Conservation (phyloP, 2,329 filamentous ascomycete species). For the Neonectria sp. region DNA sequence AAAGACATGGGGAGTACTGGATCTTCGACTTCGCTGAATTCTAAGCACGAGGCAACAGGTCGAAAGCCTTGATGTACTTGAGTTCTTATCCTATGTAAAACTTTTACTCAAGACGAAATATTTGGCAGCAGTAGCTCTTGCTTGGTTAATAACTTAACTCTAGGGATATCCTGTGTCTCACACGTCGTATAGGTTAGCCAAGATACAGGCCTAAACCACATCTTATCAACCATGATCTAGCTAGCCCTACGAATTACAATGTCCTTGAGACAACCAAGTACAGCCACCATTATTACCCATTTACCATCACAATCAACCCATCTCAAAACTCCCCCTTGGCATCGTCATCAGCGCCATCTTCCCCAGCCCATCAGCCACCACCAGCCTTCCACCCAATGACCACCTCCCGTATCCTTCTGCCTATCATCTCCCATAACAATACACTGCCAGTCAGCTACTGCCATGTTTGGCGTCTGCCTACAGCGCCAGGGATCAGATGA, state of each 20-base stretch:
- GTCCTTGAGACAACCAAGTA: not conserved
- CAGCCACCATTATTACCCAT: not conserved
- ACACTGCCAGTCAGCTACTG: not conserved
- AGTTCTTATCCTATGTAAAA: too few species aligned
- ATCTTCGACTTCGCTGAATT: too few species aligned
- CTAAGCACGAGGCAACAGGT: too few species aligned
- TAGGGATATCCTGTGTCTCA: too few species aligned
- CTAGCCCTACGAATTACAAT: not conserved
- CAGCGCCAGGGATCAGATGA: not conserved
- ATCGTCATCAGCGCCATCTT: not conserved
- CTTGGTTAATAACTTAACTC: not conserved
- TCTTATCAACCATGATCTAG: not conserved
- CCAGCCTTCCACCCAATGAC: constrained; percentile 46
- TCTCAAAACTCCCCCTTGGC: not conserved
- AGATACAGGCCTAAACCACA: not conserved
- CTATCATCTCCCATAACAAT: constrained; percentile 35
- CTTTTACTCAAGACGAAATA: not conserved
- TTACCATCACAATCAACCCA: not conserved
- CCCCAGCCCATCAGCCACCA: constrained; percentile 13
- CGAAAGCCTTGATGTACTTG: too few species aligned
- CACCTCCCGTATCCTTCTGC: constrained; percentile 50
- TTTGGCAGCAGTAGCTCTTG: too few species aligned
- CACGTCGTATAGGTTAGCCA: not conserved
- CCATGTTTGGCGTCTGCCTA: constrained; percentile 19
- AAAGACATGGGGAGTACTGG: too few species aligned